Base-by-base conservation (phyloP, 108 stramenopile genomes). In the Cyclotella sp. region DNA sequence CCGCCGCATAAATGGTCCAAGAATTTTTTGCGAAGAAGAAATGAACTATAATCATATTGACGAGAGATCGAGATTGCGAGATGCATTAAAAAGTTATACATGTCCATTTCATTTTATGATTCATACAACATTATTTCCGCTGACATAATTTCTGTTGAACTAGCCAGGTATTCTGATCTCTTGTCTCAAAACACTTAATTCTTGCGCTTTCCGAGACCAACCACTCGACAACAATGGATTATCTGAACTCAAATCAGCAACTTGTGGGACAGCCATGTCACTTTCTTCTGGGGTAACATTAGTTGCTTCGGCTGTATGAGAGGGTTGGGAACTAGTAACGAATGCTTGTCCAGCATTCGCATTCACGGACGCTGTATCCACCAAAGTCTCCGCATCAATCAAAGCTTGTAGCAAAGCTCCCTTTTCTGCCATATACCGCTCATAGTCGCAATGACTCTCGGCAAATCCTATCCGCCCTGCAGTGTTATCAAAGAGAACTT, bases 401-500 rank as follows among this genome's bases (percentile, higher is more conserved):
- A 14, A 19, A 14, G 18, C 45, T 41, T 65, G n/a, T 29, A 34
- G 27, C 55, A 30, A 3, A 34, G 30, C 68, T 27, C 52, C 76
- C 61, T 55, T 69, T 40, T 77, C 61, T 10, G 12, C 43, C 0
- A 70, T 18, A 59, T 77, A 77, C 47, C 45, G 53, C 40, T 59
- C 28, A 70, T 85, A 85, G 65, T 82, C 77, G 63, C 85, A 85
- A 64, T 82, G 68, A 29, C 79, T 71, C 69, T 72, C 79, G 1
- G 88, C 90, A 59, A 92, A 92, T 18, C 91, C 91, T 4, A 92
- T 47, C 47, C 82, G 62, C 12, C 76, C 63, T 55, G 69, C 75
- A 15, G 81, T 79, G 47, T 75, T 69, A 72, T 97, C 95, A 82
- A 98, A 98, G 2, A 95, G 66, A 10, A 96, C 85, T 72, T 97